These are phyloP conservation scores for Eucalyptus decipiens DNA, from an alignment of 345 rosid species.

Conservation along the genomic window DNA sequence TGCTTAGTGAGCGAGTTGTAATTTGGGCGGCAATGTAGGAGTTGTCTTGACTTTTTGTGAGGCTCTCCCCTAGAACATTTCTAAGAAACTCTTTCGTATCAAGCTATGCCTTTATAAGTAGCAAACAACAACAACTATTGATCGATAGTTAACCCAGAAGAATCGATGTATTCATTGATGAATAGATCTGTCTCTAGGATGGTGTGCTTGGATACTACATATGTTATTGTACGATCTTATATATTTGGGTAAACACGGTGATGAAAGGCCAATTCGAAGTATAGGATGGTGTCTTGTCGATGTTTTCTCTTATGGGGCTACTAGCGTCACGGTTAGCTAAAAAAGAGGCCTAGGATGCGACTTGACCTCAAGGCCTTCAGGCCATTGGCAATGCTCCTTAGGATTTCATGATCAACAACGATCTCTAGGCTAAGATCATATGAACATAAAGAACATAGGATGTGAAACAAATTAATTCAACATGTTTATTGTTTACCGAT, in stretches of 20 bases:
- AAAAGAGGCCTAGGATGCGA: background rate
- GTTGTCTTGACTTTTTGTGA: background rate
- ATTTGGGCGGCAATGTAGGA: background rate
- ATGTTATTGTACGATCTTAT: background rate
- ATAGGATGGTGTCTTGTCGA: background rate
- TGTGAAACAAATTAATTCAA: too few relatives aligned
- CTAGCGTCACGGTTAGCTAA: background rate
- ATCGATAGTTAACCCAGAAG: background rate
- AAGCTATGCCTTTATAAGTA: background rate
- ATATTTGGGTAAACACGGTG: background rate
- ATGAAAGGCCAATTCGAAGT: background rate
- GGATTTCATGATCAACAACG: background rate
- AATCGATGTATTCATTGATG: background rate
- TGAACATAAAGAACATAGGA: background rate
- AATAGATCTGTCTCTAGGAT: background rate
- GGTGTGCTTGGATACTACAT: background rate
- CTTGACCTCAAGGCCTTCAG: background rate
- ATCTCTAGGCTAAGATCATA: background rate
- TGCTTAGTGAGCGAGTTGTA: background rate
- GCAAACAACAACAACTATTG: background rate
- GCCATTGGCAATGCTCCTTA: background rate
- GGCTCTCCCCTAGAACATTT: background rate
- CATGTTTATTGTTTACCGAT: background rate
- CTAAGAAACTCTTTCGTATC: background rate
- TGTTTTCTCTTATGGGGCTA: background rate